A percentile compares a stretch with the other conserved stretches of the same genome.
These are phyloP conservation scores for Suhomyces sp. DNA, from an alignment of 805 yeast genomes.

Conservation along the genomic window DNA sequence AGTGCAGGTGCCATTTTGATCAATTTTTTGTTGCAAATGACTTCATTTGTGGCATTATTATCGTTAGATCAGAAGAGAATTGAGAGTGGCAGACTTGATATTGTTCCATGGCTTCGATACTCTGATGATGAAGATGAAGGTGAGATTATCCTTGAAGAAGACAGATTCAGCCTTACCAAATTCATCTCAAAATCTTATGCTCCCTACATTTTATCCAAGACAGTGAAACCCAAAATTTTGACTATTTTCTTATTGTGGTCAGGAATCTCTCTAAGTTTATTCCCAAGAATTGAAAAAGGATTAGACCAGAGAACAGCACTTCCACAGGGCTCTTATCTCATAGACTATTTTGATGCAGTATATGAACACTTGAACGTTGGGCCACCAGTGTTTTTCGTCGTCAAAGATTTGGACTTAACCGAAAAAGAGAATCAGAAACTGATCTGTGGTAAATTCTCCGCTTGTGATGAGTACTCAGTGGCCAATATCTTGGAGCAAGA, in stretches of 20 bases:
- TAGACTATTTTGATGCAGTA: conserved; percentile 76
- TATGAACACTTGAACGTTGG: conserved; percentile 77
- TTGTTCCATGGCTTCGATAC: conserved; percentile 51
- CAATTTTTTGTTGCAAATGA: conserved; percentile 76
- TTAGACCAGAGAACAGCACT: conserved; percentile 88
- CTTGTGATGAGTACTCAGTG: conserved; percentile 77
- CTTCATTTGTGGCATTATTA: conserved; percentile 74
- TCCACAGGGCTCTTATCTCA: conserved; percentile 78
- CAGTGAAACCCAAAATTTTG: conserved; percentile 48
- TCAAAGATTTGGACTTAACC: conserved; percentile 67
- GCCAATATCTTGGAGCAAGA: conserved; percentile 85
- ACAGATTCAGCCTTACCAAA: conserved; percentile 26
- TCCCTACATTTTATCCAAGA: conserved; percentile 53
- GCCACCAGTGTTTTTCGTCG: conserved; percentile 87
- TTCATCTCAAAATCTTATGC: conserved; percentile 53
- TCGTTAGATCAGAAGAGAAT: conserved; percentile 63
- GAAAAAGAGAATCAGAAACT: conserved; percentile 60
- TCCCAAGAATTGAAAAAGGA: conserved; percentile 75
- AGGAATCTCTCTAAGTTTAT: conserved; percentile 62
- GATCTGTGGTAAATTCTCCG: conserved; percentile 83
- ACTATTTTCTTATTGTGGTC: conserved; percentile 59
- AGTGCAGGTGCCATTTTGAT: conserved; percentile 83
- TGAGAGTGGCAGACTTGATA: conserved; percentile 59
- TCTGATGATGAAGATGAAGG: conserved; percentile 4
- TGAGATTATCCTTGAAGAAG: too few species aligned